These are phyloP conservation scores for Pisolithus tinctorius DNA, from an alignment of 768 basidiomycete genomes.

Conservation along the genomic window DNA sequence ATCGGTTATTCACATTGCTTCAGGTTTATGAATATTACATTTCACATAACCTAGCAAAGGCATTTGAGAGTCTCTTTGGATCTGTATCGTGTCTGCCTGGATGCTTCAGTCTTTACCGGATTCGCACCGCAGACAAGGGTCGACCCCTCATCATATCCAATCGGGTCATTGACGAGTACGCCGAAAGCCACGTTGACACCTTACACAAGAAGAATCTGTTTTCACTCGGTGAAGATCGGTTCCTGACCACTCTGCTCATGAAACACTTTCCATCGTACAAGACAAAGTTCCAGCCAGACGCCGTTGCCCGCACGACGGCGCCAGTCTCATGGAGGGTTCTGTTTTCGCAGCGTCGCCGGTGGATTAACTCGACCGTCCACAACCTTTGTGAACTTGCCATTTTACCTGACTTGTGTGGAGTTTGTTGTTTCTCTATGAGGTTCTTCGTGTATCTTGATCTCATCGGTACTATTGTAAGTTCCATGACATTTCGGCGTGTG, in stretches of 20 bases:
- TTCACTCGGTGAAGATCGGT: slow-evolving; percentile 67
- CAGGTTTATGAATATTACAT: slow-evolving; percentile 68
- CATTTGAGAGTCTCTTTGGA: slow-evolving; percentile 63
- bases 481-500: neutral
- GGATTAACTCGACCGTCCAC: slow-evolving; percentile 71
- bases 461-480: slow-evolving; percentile 49
- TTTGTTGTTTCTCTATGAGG: slow-evolving; percentile 72
- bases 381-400: slow-evolving; percentile 60
- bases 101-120: slow-evolving; percentile 65
- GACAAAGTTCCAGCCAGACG: slow-evolving; percentile 64
- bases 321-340: slow-evolving; percentile 57
- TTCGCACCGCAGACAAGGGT: slow-evolving; percentile 67
- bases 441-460: slow-evolving; percentile 67
- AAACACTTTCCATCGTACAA: slow-evolving; percentile 67
- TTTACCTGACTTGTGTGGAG: slow-evolving; percentile 57
- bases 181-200: slow-evolving; percentile 60
- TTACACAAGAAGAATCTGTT: slow-evolving; percentile 68
- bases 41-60: slow-evolving; percentile 60
- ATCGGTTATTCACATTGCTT: neutral
- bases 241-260: slow-evolving; percentile 59
- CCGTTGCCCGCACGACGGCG: slow-evolving; percentile 55
- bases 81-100: slow-evolving; percentile 70
- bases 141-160: slow-evolving; percentile 68
- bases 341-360: slow-evolving; percentile 62
- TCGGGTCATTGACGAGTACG: slow-evolving; percentile 63